Percentiles rank a stretch among this genome's conserved stretches.
Conservation (phyloP, 225 moss, liverwort and hornwort genomes). For the Pseudoscleropodium purum region DNA sequence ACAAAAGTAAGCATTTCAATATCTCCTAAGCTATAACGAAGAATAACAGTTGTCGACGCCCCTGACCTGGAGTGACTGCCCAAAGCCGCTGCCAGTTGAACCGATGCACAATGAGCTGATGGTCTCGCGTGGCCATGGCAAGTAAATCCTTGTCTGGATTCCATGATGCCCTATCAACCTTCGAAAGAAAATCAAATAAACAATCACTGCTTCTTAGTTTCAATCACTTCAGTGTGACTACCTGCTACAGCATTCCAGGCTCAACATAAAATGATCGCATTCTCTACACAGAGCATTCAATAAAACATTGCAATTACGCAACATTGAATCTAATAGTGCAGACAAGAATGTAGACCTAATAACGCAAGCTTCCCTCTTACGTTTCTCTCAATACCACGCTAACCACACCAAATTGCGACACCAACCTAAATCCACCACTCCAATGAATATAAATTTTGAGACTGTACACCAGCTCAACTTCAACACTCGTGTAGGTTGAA, state of each 20-base stretch:
- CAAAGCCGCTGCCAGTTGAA: slow-evolving; percentile 99
- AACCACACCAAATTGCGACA: background rate
- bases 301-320: background rate
- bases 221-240: background rate
- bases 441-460: background rate
- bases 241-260: background rate
- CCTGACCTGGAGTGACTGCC: slow-evolving; percentile 79
- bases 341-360: background rate
- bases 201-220: background rate
- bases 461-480: background rate
- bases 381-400: background rate
- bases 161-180: slow-evolving; percentile 89
- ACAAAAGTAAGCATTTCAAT: background rate
- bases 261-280: background rate
- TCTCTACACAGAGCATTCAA: background rate
- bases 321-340: background rate
- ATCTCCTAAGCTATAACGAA: background rate
- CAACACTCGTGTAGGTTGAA: background rate
- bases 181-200: background rate
- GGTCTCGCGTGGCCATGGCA: slow-evolving; percentile 91
- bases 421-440: background rate
- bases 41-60: background rate
- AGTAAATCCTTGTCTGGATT: slow-evolving; percentile 97
- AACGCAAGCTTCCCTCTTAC: background rate
- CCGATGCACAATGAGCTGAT: slow-evolving; percentile 91